Evolutionary conservation across 305 asterid genomes (phyloP).

Genomic region (Fraxinus baroniana): DNA sequence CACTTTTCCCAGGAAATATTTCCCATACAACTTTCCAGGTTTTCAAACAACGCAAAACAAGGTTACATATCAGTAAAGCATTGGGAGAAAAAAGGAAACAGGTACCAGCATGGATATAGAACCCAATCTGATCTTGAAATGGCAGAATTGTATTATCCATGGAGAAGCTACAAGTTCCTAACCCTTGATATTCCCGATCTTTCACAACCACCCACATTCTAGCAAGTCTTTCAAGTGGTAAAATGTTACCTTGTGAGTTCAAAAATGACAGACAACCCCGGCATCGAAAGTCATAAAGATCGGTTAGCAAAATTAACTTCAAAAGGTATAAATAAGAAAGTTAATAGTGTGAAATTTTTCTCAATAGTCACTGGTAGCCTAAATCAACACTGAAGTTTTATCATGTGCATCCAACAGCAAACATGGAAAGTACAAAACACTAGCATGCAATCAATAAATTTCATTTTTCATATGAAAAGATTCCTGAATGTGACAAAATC

Average conservation of each 20-base stretch:
- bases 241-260: background rate
- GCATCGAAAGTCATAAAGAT: background rate
- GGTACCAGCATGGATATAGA: background rate
- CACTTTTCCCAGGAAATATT: background rate
- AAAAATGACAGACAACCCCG: background rate
- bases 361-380: background rate
- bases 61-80: background rate
- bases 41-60: background rate
- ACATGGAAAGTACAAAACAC: background rate
- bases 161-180: background rate
- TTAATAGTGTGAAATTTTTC: background rate
- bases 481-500: background rate
- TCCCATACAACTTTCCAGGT: background rate
- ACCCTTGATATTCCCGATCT: background rate
- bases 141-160: background rate
- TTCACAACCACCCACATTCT: background rate
- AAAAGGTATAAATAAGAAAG: background rate
- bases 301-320: conserved; percentile 1
- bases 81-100: background rate
- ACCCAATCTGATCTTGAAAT: background rate
- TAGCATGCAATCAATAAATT: background rate
- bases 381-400: background rate
- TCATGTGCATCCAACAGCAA: background rate
- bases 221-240: background rate
- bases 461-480: background rate